These are phyloP conservation scores for Aechmea fasciata DNA, from an alignment of 176 grass and related monocot species.

Conservation along the genomic window DNA sequence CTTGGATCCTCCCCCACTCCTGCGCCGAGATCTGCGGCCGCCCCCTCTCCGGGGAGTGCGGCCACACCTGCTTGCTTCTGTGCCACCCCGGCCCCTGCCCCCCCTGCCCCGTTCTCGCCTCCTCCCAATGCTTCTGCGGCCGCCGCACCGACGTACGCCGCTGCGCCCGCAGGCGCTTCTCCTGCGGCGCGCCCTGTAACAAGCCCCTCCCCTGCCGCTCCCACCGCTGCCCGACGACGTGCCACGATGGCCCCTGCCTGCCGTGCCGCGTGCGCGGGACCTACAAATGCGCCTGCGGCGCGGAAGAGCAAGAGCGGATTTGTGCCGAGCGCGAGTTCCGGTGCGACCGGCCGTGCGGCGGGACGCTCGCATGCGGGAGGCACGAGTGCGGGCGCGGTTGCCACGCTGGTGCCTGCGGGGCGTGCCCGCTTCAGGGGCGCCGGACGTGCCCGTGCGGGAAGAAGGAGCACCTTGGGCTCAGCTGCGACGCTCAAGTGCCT, in stretches of 20 bases:
- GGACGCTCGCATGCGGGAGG: constrained; percentile 54
- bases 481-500: constrained; percentile 58
- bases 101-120: constrained; percentile 60
- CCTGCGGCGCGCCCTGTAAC: constrained; percentile 43
- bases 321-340: constrained; percentile 58
- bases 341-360: constrained; percentile 48
- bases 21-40: constrained; percentile 67
- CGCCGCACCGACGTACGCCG: constrained; percentile 40
- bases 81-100: constrained; percentile 92
- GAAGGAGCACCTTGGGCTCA: constrained; percentile 58
- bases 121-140: constrained; percentile 58
- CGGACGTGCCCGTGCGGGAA: constrained; percentile 82
- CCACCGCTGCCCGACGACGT: constrained; percentile 47
- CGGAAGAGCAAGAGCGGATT: constrained; percentile 34
- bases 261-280: constrained; percentile 43
- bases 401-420: constrained; percentile 61
- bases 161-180: constrained; percentile 67
- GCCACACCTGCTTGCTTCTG: constrained; percentile 70
- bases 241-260: constrained; percentile 60
- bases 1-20: constrained; percentile 89
- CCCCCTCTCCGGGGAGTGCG: constrained; percentile 39
- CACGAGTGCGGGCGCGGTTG: constrained; percentile 86
- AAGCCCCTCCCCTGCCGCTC: constrained; percentile 51
- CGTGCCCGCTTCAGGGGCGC: constrained; percentile 68
- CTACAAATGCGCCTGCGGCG: constrained; percentile 60